phyloP scores from a whole-genome alignment of 2,329 filamentous ascomycete genomes.

The Amauroascus verrucosus region DNA sequence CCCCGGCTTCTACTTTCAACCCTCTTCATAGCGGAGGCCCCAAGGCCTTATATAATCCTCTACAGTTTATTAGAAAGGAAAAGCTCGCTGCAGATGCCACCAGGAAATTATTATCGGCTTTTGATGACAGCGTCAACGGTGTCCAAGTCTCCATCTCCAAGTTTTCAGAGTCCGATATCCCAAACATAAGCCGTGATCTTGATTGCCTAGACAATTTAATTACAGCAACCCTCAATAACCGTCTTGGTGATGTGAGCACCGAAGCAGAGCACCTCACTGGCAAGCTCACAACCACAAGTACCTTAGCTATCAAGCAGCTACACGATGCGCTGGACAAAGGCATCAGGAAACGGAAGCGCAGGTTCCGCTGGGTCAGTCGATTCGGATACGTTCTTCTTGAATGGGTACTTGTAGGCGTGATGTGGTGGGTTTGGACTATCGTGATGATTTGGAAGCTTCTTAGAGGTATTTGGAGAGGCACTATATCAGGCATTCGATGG shows the following conservation, averaged over 20 bases:
- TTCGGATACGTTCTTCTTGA: slow-evolving; percentile 74
- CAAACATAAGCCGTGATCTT: slow-evolving; percentile 37
- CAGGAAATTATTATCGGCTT: slow-evolving; percentile 39
- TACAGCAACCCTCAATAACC: slow-evolving; percentile 42
- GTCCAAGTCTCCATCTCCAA: slow-evolving; percentile 37
- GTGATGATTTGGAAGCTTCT: slow-evolving; percentile 65
- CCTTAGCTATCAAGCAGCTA: slow-evolving; percentile 69
- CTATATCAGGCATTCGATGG: slow-evolving; percentile 59
- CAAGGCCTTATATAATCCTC: slow-evolving; percentile 22
- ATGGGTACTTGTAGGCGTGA: slow-evolving; percentile 75
- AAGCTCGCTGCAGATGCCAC: slow-evolving; percentile 47
- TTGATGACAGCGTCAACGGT: slow-evolving; percentile 37
- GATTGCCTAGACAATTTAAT: slow-evolving; percentile 38
- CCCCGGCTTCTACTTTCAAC: slow-evolving; percentile 1
- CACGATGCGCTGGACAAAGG: slow-evolving; percentile 61
- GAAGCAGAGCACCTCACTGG: slow-evolving; percentile 69
- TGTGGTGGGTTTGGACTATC: slow-evolving; percentile 91
- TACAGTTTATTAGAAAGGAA: slow-evolving; percentile 37
- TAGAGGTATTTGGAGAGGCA: slow-evolving; percentile 51
- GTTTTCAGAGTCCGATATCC: slow-evolving; percentile 39
- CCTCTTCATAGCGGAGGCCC: slow-evolving; percentile 6
- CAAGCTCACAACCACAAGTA: slow-evolving; percentile 65
- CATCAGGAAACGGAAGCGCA: slow-evolving; percentile 60
- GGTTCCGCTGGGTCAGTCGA: slow-evolving; percentile 65
- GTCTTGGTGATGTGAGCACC: slow-evolving; percentile 60